Base-by-base conservation (phyloP, 2,329 filamentous ascomycete genomes). In the Alternaria gaisen region DNA sequence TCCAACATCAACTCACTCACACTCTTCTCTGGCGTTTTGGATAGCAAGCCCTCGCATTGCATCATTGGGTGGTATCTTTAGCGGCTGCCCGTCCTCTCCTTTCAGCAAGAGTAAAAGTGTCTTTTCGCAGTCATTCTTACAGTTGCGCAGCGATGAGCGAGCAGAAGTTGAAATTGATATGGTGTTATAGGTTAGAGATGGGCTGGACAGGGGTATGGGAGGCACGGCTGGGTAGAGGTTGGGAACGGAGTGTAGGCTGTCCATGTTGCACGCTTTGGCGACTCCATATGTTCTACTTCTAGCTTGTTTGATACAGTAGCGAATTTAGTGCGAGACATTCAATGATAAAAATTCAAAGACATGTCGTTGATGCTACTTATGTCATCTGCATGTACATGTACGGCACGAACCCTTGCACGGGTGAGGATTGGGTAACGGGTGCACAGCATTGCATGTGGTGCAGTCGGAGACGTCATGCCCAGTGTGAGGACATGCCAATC, bases 311-410 rank as follows among this genome's bases (percentile, higher is more conserved):
- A 64, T 24, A 67, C 65, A 63, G 63, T 69, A 74, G 72, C 67
- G 67, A 72, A 60, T 70, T 64, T 70, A 70, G 65, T 72, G 70
- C 58, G 70, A 61, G 66, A 70, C 66, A 73, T 71, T 68, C 61
- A 77, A 76, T 74, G 68, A 70, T 51, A 46, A 63, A 46, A 48
- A 36, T 22, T 36, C 38, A 52, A 47, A 46, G 50, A 26, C 30
- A 40, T 24, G 53, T 47, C 41, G 55, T 58, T 46, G 32, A 54
- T 14, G 9, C 32, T 34, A 48, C 48, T 50, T 51, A 47, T 60
- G 60, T 63, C 53, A 47, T 60, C 38, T 40, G 43, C 30, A 50
- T 38, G 47, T 61, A 38, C 34, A 22, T 57, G 58, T 53, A 38
- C 58, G 47, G 58, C 58, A 43, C 55, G 28, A 58, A 41, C 48